Evolutionary conservation across 1,284 basidiomycete genomes (phyloP), one percentile per base, ranked within the genome.

Genomic region (Fistulinella cinereoalba): DNA sequence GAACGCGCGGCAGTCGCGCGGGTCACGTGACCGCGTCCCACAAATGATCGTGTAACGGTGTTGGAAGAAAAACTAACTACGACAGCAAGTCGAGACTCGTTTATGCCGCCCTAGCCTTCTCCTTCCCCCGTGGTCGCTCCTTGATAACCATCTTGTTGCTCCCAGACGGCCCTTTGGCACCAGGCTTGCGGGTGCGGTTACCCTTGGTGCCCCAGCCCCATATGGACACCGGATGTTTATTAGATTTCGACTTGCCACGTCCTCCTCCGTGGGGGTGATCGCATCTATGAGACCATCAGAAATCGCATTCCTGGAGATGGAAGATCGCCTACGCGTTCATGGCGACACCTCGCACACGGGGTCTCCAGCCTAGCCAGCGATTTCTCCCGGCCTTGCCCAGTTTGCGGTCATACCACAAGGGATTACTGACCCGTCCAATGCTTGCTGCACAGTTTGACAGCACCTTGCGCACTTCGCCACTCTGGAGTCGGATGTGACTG

Each of bases 231-330:
- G 93, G 92, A 65, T 93, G 85, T 66, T 92, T 92, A 80, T 96
- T 89, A 54, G 91, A 92, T 79, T 98, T 98, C 50, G 88, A 92
- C 72, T 97, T 97, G 64, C 96, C 96, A 72, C 96, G 88, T 67
- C 96, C 95, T 76, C 96, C 96, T 72, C 96, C 96, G 69, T 94
- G 94, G 53, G 96, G 95, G 71, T 99, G 96, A 70, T 98, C 96
- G 51, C 79, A 77, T 34, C 88, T 92, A 0, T 13, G 15, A 38
- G 3, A 7, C 4, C 4, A 25, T 60, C n/a, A 64, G 53, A 4
- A 41, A 28, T 3, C 6, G 9, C 19, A 12, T n/a, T 3, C 1
- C 1, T 3, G 16, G 12, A 16, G 32, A 21, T 23, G 34, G 4
- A 18, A 13, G 19, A 55, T 27, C 33, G 79, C 85, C 41, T 68